Base-by-base conservation (phyloP, 371 early-diverging fungal species). In the Rhizopus sp. region DNA sequence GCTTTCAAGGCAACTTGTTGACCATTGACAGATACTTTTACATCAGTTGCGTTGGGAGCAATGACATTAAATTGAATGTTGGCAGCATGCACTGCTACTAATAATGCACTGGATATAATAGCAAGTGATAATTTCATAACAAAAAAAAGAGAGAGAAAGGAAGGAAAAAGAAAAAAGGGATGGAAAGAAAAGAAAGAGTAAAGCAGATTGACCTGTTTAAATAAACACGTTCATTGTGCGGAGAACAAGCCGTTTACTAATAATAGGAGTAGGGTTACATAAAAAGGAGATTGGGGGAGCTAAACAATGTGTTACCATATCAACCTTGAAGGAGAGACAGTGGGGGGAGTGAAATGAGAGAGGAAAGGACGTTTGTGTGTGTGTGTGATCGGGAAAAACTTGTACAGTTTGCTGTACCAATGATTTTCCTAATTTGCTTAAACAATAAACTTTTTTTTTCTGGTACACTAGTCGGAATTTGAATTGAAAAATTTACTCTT, bases 21-120 rank as follows among this genome's bases (percentile, higher is more conserved):
- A 31, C 84, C 84, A 55, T 68, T 66, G 15, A 83, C 70, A 3
- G 73, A 74, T 8, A 83, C 84, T 54, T 71, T 65, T 3, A 80
- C 81, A 16, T 59, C 63, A 30, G 64, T 69, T 7, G 70, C 77
- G 31, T 63, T 69, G 35, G 84, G 84, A n/a, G 80, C 84, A 50
- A 83, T 57, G 29, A 83, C 80, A 45, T 69, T 72, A 53, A 83
- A 83, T 50, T 65, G 67, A 34, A 77, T 67, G 37, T 66, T 52
- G 37, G 77, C 77, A 32, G 80, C 75, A 39, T 75, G 58, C 31
- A 67, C 60, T 9, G 64, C 62, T 34, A 60, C 50, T 39, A 68
- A 60, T 31, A 59, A 47, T 1, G 66, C 47, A 15, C 59, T 39
- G 7, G 63, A 65, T 46, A 69, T 57, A 32, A 66, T 3, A 23